Base-by-base conservation (phyloP, 441 rosid genomes). In the Cnidoscolus chayamansa region DNA sequence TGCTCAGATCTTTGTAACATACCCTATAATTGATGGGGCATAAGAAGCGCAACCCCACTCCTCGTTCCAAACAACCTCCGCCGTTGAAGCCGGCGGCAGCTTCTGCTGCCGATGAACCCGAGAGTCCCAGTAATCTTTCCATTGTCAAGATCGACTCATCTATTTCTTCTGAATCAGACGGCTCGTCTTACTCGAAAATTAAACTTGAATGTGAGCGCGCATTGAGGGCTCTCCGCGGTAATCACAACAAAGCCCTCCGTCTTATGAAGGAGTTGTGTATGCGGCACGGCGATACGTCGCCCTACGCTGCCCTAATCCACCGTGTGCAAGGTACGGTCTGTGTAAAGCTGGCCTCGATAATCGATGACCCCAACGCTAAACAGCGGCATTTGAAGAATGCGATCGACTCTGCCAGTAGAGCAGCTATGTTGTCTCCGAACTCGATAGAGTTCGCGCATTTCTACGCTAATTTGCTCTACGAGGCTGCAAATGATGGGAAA, bases 141-240 rank as follows among this genome's bases (percentile, higher is more conserved):
- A 32, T 73, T 30, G 75, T 31, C 65, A 80, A 70, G 70, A 81
- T 78, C 72, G 84, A 82, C 67, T 75, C 76, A 49, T 65, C 82
- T 43, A 68, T 58, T 47, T 11, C 30, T 69, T 54, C 65, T 53
- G 78, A 74, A 71, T 78, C 82, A 10, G 80, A 76, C 54, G 77
- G 68, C 9, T 81, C 85, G 53, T 70, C 81, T 71, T 78, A 74
- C 78, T 65, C 84, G 17, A 76, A 78, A n/a, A 77, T 91, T 78
- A 95, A 90, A 87, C 77, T 70, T 1, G 98, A 95, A 74, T 92
- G 94, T 78, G 97, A 92, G 80, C 88, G 92, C 65, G 93, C 99
- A 48, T 84, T 91, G 17, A 85, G 79, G 50, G 86, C 98, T 10
- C 85, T 91, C 16, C 93, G 94, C 0, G 98, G 98, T 17, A 92